Base-by-base conservation (phyloP, 495 filamentous ascomycete genomes). In the Jackrogersella minutella region DNA sequence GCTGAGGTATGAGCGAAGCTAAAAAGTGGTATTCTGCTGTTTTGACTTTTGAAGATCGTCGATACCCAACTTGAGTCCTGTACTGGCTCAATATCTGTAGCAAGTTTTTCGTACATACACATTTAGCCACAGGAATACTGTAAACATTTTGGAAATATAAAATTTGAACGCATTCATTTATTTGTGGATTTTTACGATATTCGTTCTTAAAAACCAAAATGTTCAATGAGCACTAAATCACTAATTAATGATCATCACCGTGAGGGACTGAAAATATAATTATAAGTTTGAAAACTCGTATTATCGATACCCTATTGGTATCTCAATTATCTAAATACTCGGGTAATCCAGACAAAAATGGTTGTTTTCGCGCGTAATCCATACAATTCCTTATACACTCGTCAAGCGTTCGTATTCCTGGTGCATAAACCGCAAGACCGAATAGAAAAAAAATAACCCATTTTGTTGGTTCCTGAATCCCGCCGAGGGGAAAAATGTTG, bases 241-340 rank as follows among this genome's bases (percentile, higher is more conserved):
- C 7, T 30, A 30, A 7, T 3, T 30, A 30, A 7, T 30, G n/a
- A n/a, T n/a, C n/a, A n/a, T n/a, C n/a, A n/a, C n/a, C n/a, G n/a
- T n/a, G n/a, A n/a, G n/a, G n/a, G n/a, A n/a, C n/a, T n/a, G n/a
- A n/a, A n/a, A n/a, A n/a, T n/a, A n/a, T n/a, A 26, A 39, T 21
- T 24, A 1, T 14, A 17, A 24, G 2, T 16, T 40, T 1, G 11
- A 55, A 50, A 55, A 33, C 14, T 55, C 33, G 22, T 58, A 63
- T 63, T 63, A 63, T 37, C 34, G 26, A 68, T 63, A 59, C 65
- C 58, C 40, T 58, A 55, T 28, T 50, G 54, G 58, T 36, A 63
- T 39, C 34, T 36, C 7, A 36, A 60, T 64, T 69, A 63, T 55
- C 50, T 57, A 64, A 56, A 50, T 57, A 51, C 58, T 68, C 3